These are phyloP conservation scores for Oxalis stricta DNA, from an alignment of 441 rosid genomes.

Conservation along the genomic window DNA sequence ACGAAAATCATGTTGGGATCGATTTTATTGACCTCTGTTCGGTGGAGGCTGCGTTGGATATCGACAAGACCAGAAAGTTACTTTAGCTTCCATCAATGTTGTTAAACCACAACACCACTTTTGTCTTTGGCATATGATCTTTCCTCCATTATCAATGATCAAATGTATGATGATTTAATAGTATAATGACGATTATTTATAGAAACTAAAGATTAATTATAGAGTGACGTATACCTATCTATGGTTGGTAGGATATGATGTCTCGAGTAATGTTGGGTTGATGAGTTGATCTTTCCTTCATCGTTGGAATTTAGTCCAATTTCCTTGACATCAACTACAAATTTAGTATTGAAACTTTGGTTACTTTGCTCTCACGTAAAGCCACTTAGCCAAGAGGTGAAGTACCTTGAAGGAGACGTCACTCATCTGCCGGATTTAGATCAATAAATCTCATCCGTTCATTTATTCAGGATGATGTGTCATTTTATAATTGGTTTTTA, in stretches of 20 bases:
- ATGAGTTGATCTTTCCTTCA: too few relatives aligned
- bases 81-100: conserved; percentile 38
- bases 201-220: too few relatives aligned
- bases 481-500: too few relatives aligned
- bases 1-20: too few relatives aligned
- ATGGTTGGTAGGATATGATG: too few relatives aligned
- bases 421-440: conserved; percentile 14
- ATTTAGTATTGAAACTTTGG: conserved; percentile 32
- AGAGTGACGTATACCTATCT: too few relatives aligned
- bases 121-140: conserved; percentile 12
- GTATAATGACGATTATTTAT: too few relatives aligned
- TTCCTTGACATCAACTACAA: conserved; percentile 31
- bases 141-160: conserved; percentile 5
- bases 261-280: too few relatives aligned
- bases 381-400: conserved; percentile 19
- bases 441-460: too few relatives aligned
- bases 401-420: conserved; percentile 18
- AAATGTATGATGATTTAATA: conserved; percentile 25
- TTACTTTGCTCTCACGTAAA: conserved; percentile 25
- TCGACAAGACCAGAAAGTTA: conserved; percentile 16
- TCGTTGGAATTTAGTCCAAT: conserved; percentile 29
- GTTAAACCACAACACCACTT: too few relatives aligned
- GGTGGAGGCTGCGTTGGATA: conserved; percentile 24
- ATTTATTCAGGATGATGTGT: too few relatives aligned
- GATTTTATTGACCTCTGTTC: too few relatives aligned